These are phyloP conservation scores for Zasmidium angulare DNA, from an alignment of 2,329 filamentous ascomycete species.

Conservation along the genomic window DNA sequence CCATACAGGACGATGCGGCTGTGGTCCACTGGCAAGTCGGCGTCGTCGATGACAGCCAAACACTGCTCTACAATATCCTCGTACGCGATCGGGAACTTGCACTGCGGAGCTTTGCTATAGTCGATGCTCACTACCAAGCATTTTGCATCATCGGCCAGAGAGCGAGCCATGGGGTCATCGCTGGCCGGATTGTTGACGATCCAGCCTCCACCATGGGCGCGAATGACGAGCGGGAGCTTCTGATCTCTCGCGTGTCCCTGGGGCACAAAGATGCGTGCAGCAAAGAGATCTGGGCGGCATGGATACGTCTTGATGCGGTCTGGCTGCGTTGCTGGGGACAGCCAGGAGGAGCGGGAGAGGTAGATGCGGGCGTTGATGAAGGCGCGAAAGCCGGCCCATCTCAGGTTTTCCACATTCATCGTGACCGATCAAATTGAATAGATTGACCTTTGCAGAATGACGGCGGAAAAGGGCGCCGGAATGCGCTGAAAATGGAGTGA, in stretches of 20 bases:
- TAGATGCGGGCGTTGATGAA: constrained; percentile 8
- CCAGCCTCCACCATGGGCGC: constrained; percentile 56
- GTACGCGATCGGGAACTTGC: constrained; percentile 46
- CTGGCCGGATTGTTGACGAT: constrained; percentile 44
- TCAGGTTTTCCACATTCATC: neutral
- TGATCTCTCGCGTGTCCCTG: neutral
- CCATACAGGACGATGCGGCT: constrained; percentile 46
- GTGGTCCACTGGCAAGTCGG: constrained; percentile 48
- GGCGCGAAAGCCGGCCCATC: neutral
- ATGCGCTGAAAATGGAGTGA: no score
- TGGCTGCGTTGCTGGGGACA: constrained; percentile 13
- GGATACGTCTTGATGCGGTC: constrained; percentile 9
- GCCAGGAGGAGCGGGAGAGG: constrained; percentile 10
- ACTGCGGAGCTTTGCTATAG: constrained; percentile 50
- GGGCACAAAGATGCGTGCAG: constrained; percentile 12
- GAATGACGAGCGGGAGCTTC: constrained; percentile 45
- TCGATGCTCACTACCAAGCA: constrained; percentile 49
- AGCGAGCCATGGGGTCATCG: constrained; percentile 50
- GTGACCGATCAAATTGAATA: no score
- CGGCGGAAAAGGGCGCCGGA: no score
- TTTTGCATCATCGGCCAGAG: constrained; percentile 41
- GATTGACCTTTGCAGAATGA: no score
- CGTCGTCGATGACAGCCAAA: constrained; percentile 45
- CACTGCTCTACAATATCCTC: constrained; percentile 50
- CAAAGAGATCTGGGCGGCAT: constrained; percentile 8